phyloP scores from a whole-genome alignment of 2,329 filamentous ascomycete species.

The Colletotrichum sp. region DNA sequence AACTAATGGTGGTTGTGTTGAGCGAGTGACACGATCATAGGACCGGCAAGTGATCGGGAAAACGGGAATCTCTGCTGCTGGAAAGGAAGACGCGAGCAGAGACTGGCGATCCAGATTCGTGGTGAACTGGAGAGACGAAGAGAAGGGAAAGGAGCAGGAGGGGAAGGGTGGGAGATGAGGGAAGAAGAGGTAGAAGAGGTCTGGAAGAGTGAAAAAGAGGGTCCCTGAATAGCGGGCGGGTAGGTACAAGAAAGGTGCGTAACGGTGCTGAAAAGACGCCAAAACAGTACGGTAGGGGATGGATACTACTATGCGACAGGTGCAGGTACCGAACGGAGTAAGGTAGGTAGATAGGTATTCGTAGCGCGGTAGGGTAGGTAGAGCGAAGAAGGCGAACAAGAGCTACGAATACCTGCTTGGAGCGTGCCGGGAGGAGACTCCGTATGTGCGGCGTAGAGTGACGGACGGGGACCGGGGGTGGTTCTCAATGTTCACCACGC shows the following conservation, averaged over 20 bases:
- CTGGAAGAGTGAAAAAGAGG: constrained; percentile 12
- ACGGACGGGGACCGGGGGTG: background rate
- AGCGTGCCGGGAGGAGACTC: background rate
- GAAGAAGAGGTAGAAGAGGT: constrained; percentile 18
- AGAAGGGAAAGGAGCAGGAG: constrained; percentile 3
- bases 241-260: background rate
- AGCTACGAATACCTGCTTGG: background rate
- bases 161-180: constrained; percentile 6
- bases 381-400: background rate
- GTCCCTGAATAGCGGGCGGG: background rate
- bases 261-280: background rate
- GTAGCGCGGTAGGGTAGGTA: background rate
- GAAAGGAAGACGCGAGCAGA: constrained; percentile 5
- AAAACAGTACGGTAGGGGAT: background rate
- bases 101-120: constrained; percentile 19
- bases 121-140: constrained; percentile 12
- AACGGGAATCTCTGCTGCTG: constrained; percentile 11
- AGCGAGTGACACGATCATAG: constrained; percentile 25
- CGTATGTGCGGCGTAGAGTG: constrained; percentile 4
- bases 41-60: constrained; percentile 21
- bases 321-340: background rate
- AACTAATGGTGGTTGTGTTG: constrained; percentile 4
- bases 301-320: background rate
- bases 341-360: background rate
- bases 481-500: background rate